Evolutionary conservation across 305 asterid genomes (phyloP).

Genomic region (Ilex paraguariensis): DNA sequence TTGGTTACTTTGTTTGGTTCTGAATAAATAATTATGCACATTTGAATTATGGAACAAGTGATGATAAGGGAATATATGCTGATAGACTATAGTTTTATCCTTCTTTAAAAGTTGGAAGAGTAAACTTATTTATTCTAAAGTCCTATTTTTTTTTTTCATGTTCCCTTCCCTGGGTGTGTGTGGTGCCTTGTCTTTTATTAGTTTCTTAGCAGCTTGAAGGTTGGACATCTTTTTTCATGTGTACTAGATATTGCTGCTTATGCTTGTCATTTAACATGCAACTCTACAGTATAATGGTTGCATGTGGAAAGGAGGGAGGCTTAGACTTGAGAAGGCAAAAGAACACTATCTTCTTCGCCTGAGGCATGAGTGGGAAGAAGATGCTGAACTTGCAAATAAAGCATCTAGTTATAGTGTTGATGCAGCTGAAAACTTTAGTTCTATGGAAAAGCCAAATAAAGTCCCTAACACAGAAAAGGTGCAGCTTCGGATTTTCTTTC

Average conservation of each 20-base stretch:
- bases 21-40: too few relatives aligned
- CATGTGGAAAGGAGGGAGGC: slow-evolving; percentile 87
- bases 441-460: slow-evolving; percentile 30
- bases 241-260: neutral
- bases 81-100: too few relatives aligned
- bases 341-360: slow-evolving; percentile 58
- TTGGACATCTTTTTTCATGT: neutral
- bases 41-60: too few relatives aligned
- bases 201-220: neutral
- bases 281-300: slow-evolving; percentile 82
- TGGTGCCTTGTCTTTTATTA: neutral
- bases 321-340: slow-evolving; percentile 85
- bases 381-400: slow-evolving; percentile 40
- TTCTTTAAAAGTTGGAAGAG: too few relatives aligned
- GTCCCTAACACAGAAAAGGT: slow-evolving; percentile 36
- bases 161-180: too few relatives aligned
- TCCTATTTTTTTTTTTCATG: too few relatives aligned
- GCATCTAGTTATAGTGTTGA: slow-evolving; percentile 19
- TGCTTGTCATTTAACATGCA: neutral
- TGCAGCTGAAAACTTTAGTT: slow-evolving; percentile 25
- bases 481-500: slow-evolving; percentile 67
- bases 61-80: too few relatives aligned
- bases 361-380: slow-evolving; percentile 71
- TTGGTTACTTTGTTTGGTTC: too few relatives aligned
- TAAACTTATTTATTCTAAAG: too few relatives aligned